Evolutionary conservation across 768 basidiomycete species (phyloP).

Genomic region (Clitopilus passeckerianus): DNA sequence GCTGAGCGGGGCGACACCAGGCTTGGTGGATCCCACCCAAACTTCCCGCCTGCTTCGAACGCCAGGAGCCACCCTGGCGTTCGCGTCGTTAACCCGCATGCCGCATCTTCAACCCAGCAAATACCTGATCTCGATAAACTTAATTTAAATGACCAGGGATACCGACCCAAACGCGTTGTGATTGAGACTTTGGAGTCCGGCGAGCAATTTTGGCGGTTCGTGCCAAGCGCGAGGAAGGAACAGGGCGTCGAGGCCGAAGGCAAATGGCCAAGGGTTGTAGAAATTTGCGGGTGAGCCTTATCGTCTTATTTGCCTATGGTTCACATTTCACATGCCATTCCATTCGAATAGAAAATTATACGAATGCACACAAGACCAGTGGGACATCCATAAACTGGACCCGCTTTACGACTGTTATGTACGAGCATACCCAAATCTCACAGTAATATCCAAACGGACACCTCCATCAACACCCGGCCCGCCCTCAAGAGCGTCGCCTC

Average conservation of each 20-base stretch:
- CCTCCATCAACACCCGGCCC: conserved; percentile 10
- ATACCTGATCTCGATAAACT: conserved; percentile 33
- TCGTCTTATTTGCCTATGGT: too few relatives aligned
- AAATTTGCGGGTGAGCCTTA: conserved; percentile 61
- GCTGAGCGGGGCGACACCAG: conserved; percentile 49
- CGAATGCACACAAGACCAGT: conserved; percentile 67
- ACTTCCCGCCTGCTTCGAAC: conserved; percentile 54
- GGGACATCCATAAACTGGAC: conserved; percentile 85
- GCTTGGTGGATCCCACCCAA: conserved; percentile 62
- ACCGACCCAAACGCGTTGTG: conserved; percentile 66
- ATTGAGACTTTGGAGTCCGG: conserved; percentile 60
- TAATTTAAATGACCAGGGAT: conserved; percentile 39
- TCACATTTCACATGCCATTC: too few relatives aligned
- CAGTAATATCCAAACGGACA: conserved; percentile 25
- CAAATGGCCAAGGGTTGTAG: conserved; percentile 59
- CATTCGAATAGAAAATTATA: conserved; percentile 33
- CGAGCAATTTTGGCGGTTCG: conserved; percentile 67
- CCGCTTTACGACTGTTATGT: conserved; percentile 67
- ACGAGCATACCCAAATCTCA: conserved; percentile 31
- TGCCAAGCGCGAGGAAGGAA: conserved; percentile 61
- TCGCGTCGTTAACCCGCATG: conserved; percentile 73
- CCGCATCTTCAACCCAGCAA: conserved; percentile 41
- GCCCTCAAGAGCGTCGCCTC: neutral
- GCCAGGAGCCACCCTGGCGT: conserved; percentile 55
- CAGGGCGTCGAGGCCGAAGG: conserved; percentile 64